Conservation (phyloP, 768 basidiomycete species). For the Calocera viscosa region DNA sequence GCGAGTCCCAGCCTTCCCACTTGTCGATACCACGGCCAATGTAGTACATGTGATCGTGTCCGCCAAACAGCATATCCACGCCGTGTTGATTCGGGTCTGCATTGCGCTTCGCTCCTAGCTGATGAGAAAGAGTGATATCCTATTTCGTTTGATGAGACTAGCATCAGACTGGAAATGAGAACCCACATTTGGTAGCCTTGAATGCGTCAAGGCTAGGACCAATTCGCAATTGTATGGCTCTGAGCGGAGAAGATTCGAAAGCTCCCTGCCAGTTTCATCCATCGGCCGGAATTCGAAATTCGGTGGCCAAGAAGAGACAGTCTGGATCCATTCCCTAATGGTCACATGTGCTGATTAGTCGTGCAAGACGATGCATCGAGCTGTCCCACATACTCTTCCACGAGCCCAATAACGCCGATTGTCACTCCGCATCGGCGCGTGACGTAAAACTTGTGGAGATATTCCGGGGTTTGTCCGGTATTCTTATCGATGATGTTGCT, state of each 20-base stretch:
- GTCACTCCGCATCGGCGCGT: constrained; percentile 57
- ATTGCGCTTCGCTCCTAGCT: constrained; percentile 31
- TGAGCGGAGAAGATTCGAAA: constrained; percentile 54
- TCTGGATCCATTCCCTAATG: constrained; percentile 74
- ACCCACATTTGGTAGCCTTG: constrained; percentile 40
- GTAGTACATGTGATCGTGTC: constrained; percentile 80
- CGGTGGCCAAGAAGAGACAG: constrained; percentile 74
- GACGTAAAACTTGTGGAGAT: constrained; percentile 48
- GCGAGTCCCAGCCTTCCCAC: constrained; percentile 54
- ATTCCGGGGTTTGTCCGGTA: constrained; percentile 50
- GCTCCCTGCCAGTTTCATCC: constrained; percentile 53
- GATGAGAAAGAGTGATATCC: constrained; percentile 11
- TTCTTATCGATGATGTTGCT: constrained; percentile 70
- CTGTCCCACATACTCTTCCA: constrained; percentile 54
- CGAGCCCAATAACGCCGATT: constrained; percentile 73
- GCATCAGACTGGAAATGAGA: background rate
- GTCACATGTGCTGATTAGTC: background rate
- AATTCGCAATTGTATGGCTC: constrained; percentile 68
- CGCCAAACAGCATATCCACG: constrained; percentile 71
- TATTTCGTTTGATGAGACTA: background rate
- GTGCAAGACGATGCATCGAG: background rate
- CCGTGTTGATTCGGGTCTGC: constrained; percentile 48
- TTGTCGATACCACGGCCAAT: constrained; percentile 47
- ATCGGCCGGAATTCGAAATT: constrained; percentile 68
- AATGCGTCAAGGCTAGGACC: constrained; percentile 76